Evolutionary conservation across 345 rosid genomes (phyloP).

Genomic region (Euphorbia lathyris): DNA sequence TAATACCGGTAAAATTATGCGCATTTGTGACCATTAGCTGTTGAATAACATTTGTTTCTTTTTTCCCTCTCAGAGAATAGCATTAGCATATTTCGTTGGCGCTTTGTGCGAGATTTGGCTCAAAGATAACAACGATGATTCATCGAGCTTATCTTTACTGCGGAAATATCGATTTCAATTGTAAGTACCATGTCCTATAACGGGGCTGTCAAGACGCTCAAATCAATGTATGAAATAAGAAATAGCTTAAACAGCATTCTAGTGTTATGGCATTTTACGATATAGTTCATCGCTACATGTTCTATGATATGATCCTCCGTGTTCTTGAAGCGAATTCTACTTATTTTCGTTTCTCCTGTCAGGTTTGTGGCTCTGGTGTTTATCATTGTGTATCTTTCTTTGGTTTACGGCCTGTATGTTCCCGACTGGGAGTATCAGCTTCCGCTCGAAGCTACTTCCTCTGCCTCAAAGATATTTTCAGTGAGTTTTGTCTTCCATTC

Average conservation of each 20-base stretch:
- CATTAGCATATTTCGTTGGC: slow-evolving; percentile 59
- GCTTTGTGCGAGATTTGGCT: slow-evolving; percentile 90
- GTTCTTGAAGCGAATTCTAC: too few species aligned
- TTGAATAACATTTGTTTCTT: slow-evolving; percentile 9
- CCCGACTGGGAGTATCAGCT: slow-evolving; percentile 74
- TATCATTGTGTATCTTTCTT: slow-evolving; percentile 41
- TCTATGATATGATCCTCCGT: too few species aligned
- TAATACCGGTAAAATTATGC: background rate
- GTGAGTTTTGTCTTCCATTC: slow-evolving; percentile 33
- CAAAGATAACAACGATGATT: slow-evolving; percentile 44
- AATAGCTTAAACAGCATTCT: background rate
- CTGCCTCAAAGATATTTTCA: slow-evolving; percentile 34
- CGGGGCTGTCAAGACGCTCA: background rate
- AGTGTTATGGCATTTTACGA: too few species aligned
- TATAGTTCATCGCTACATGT: too few species aligned
- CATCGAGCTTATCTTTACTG: slow-evolving; percentile 39
- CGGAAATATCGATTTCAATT: slow-evolving; percentile 59
- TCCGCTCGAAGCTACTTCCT: slow-evolving; percentile 43
- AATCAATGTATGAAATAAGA: background rate
- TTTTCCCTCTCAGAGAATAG: slow-evolving; percentile 59
- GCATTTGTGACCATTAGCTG: background rate
- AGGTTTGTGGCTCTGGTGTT: slow-evolving; percentile 56
- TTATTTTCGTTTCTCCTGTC: too few species aligned
- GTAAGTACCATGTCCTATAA: slow-evolving; percentile 30
- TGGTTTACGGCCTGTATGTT: slow-evolving; percentile 67